Base-by-base conservation (phyloP, 2,329 filamentous ascomycete genomes). In the Thermochaetoides dissita region DNA sequence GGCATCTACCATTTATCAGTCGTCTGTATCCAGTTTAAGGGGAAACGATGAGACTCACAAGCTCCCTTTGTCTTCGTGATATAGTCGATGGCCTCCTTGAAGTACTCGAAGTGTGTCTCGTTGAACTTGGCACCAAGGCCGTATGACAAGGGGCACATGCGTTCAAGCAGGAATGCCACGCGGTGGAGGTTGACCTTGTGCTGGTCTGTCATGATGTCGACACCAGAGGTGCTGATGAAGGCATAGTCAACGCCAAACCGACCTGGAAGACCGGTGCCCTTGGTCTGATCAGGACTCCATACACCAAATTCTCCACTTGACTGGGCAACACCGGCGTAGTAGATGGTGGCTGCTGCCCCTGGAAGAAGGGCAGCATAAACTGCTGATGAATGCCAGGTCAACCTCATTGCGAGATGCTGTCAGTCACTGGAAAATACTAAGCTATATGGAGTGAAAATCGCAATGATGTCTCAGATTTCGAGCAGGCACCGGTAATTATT, bases 121-220 rank as follows among this genome's bases (percentile, higher is more conserved):
- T 71, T 65, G 52, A 71, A 70, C 9, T 56, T 67, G 28, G 59
- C 55, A 10, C 68, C 68, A 0, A 72, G 59, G 1, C 69, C 68
- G 8, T 58, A 63, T 5, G 58, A 57, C 0, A 63, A 49, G 0
- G 68, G 69, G 43, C 63, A 66, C 64, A 72, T 70, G 34, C 68
- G 66, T 53, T 71, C 69, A 10, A 69, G 57, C 4, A 71, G 51
- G 52, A 71, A 71, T 2, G 67, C 64, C 64, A 71, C 60, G 28
- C 67, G 63, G 54, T 71, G 69, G 0, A 68, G 53, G 45, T 69
- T 69, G 41, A 66, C 59, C 43, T 67, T 64, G 52, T 68, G 61
- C 49, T 66, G 46, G 45, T 68, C 63, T 1, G 67, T 63, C 46
- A 64, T 65, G n/a, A 62, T 52, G 49, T 69, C 65, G 10, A 71